Evolutionary conservation across 169 alveolate species (phyloP).

Genomic region (Theileria annulata): DNA sequence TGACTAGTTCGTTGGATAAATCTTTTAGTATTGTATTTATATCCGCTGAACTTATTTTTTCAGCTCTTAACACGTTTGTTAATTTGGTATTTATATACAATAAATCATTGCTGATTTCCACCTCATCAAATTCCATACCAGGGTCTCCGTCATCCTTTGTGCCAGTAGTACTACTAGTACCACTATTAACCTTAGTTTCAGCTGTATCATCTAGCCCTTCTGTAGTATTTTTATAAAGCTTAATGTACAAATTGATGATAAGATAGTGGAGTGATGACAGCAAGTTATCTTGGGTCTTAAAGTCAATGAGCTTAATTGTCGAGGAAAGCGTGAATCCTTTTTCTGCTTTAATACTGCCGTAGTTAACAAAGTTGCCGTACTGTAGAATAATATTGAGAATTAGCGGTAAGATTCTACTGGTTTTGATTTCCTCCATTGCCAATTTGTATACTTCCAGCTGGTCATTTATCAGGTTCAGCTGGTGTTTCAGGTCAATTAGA

Average conservation of each 20-base stretch:
- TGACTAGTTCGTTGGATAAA: conserved; percentile 42
- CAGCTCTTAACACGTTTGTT: conserved; percentile 45
- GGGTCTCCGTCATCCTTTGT: not conserved
- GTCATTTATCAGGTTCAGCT: conserved; percentile 44
- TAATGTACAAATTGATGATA: conserved; percentile 68
- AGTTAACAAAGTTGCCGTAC: conserved; percentile 80
- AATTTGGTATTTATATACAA: conserved; percentile 26
- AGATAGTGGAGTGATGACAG: conserved; percentile 78
- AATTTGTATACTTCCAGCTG: conserved; percentile 61
- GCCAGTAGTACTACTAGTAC: not conserved
- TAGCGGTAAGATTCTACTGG: conserved; percentile 65
- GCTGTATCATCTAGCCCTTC: not conserved
- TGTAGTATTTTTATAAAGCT: conserved; percentile 57
- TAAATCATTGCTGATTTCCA: not conserved
- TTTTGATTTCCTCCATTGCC: conserved; percentile 69
- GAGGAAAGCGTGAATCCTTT: conserved; percentile 77
- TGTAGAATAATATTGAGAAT: conserved; percentile 70
- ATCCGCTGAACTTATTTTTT: conserved; percentile 51
- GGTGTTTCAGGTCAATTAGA: conserved; percentile 57
- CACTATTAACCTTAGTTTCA: not conserved
- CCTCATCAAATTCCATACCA: not conserved
- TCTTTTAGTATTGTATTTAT: conserved; percentile 48
- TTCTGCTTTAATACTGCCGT: conserved; percentile 67
- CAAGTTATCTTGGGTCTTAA: conserved; percentile 71
- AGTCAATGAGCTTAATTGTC: conserved; percentile 71